Evolutionary conservation across 2,329 filamentous ascomycete species (phyloP), one percentile per base, ranked within the genome.

Genomic region (Botrytis fragariae): DNA sequence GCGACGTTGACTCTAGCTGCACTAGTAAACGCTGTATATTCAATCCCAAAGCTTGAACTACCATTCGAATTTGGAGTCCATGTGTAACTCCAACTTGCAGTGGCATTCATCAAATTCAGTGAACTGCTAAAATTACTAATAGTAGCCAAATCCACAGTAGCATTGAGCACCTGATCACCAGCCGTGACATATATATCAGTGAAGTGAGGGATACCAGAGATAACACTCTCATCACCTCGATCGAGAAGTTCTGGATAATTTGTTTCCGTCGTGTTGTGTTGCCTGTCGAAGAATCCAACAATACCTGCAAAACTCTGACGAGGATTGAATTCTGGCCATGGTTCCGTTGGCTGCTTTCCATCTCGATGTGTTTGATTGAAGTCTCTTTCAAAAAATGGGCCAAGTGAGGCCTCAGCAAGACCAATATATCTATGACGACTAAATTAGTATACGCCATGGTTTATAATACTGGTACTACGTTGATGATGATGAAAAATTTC

Each of bases 231-330:
- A 71, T 87, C 86, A 7, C 90, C 90, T 79, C 90, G 89, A 74
- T 90, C 86, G 71, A 86, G 84, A 51, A 92, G 79, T 87, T 90
- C 91, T 0, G 84, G 84, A 76, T 90, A 92, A 76, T 92, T 93
- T 35, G 86, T 86, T 1, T 85, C 84, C 64, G 87, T 88, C 0
- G 86, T 85, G 22, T 67, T 72, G 2, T 85, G 84, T 79, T 92
- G 88, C 2, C 82, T 84, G 75, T 92, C 87, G 81, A 86, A 92
- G 78, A 93, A 93, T 1, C 91, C 91, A 6, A 88, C 86, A 54
- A 93, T 86, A 0, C 90, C 92, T 0, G 88, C 88, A 78, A 93
- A 92, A 0, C 87, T 87, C 79, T 92, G 89, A 35, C 91, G 85
- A 39, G 85, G 82, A 72, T 88, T 87, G 79, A 88, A 91, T 4